Evolutionary conservation across 139 green algal genomes (phyloP).

Genomic region (Picochlorum sp.): DNA sequence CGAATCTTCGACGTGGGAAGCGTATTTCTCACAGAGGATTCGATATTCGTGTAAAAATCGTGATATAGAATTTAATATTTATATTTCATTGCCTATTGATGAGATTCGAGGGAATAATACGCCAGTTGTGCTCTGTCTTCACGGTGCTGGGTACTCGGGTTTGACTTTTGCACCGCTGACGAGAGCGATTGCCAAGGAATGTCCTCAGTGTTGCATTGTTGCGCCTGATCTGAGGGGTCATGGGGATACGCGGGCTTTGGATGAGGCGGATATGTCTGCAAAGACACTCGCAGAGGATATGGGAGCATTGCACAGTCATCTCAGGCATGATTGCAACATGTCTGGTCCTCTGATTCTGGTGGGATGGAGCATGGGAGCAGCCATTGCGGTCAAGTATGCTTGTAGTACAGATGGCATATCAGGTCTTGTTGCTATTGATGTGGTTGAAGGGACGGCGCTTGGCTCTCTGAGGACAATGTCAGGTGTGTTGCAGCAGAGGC

Average conservation of each 20-base stretch:
- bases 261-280: conserved; percentile 61
- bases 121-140: conserved; percentile 44
- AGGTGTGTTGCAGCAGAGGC: conserved; percentile 46
- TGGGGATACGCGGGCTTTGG: conserved; percentile 38
- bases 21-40: too few species aligned
- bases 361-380: conserved; percentile 84
- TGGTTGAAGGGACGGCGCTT: conserved; percentile 83
- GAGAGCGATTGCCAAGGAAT: conserved; percentile 26
- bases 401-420: conserved; percentile 25
- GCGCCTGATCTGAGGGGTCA: conserved; percentile 75
- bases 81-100: too few species aligned
- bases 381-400: conserved; percentile 48
- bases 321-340: conserved; percentile 13
- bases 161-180: conserved; percentile 78
- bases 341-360: conserved; percentile 47
- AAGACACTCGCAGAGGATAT: conserved; percentile 57
- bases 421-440: conserved; percentile 84
- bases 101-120: too few species aligned
- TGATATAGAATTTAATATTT: too few species aligned
- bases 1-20: neutral
- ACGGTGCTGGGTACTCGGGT: conserved; percentile 80
- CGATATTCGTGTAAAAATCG: too few species aligned
- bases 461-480: conserved; percentile 71
- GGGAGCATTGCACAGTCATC: conserved; percentile 45
- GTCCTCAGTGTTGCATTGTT: conserved; percentile 55